A percentile compares a stretch with the other conserved stretches of the same genome.
phyloP scores from a whole-genome alignment of 1,284 basidiomycete genomes.

The Cystobasidiaceae sp. region DNA sequence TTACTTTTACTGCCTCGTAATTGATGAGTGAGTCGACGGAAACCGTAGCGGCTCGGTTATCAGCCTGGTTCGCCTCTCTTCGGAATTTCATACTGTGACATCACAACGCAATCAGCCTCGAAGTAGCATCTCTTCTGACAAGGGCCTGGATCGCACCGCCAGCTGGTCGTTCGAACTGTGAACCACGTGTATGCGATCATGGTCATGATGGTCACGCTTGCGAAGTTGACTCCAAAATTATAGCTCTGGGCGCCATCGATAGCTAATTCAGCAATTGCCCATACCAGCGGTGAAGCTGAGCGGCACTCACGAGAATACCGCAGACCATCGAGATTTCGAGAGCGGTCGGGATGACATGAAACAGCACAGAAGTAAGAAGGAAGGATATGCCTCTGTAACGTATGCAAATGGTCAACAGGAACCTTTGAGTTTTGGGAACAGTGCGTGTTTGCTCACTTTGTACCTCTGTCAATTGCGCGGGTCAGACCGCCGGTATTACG shows the following conservation, averaged over 20 bases:
- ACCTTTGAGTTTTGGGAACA: too few relatives aligned
- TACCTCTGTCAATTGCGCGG: slow-evolving; percentile 92
- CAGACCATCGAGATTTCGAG: slow-evolving; percentile 95
- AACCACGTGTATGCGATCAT: slow-evolving; percentile 95
- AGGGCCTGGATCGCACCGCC: slow-evolving; percentile 62
- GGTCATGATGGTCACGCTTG: slow-evolving; percentile 77
- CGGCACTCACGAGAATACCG: slow-evolving; percentile 72
- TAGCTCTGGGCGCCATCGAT: slow-evolving; percentile 77
- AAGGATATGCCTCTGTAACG: slow-evolving; percentile 91
- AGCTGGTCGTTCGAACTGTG: slow-evolving; percentile 89
- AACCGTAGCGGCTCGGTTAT: slow-evolving; percentile 89
- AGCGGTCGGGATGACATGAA: slow-evolving; percentile 92
- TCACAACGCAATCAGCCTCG: too few relatives aligned
- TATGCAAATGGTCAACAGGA: too few relatives aligned
- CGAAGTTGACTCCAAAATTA: slow-evolving; percentile 96
- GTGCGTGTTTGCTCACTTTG: too few relatives aligned
- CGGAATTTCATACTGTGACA: slow-evolving; percentile 90
- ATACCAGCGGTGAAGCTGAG: too few relatives aligned
- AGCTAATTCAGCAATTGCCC: neutral
- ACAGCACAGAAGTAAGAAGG: slow-evolving; percentile 85
- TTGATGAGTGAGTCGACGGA: slow-evolving; percentile 95
- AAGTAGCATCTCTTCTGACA: too few relatives aligned
- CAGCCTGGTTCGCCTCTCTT: slow-evolving; percentile 88
- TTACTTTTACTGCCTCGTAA: slow-evolving; percentile 93
- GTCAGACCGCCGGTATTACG: slow-evolving; percentile 94